phyloP scores from a whole-genome alignment of 805 yeast genomes.

The Naumovozyma baii region DNA sequence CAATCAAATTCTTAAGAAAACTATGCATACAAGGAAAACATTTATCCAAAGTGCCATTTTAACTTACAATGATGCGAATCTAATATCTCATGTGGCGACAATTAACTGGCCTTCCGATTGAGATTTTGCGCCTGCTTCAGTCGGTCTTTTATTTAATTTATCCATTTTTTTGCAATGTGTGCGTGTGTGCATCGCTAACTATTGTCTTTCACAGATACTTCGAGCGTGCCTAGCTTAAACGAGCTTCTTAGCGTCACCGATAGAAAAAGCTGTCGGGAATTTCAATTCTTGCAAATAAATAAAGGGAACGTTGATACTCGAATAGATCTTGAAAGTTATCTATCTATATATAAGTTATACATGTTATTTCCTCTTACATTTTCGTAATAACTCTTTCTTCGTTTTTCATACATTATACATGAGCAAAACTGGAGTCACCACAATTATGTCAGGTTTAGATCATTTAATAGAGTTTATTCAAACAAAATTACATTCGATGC shows the following conservation, averaged over 20 bases:
- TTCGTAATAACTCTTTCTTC: not conserved
- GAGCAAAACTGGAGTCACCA: not conserved
- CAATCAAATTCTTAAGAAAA: not conserved
- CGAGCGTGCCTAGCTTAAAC: no score
- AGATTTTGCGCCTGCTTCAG: not conserved
- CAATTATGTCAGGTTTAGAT: not conserved
- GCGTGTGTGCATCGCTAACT: no score
- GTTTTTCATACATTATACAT: not conserved
- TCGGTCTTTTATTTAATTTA: not conserved
- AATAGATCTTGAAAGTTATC: no score
- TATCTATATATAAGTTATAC: no score
- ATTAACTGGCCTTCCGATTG: constrained; percentile 9
- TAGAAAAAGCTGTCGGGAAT: no score
- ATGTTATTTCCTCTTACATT: no score
- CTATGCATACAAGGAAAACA: constrained; percentile 5
- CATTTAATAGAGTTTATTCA: constrained; percentile 5
- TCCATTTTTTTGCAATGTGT: no score
- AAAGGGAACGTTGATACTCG: no score
- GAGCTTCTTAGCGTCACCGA: no score
- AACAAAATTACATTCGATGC: constrained; percentile 15
- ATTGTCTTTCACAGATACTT: no score
- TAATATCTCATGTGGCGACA: constrained; percentile 13
- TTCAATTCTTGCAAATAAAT: no score
- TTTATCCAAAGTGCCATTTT: constrained; percentile 14
- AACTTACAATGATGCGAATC: constrained; percentile 11